Conservation (phyloP, 2,329 filamentous ascomycete genomes). For the Pseudogymnoascus sp. region DNA sequence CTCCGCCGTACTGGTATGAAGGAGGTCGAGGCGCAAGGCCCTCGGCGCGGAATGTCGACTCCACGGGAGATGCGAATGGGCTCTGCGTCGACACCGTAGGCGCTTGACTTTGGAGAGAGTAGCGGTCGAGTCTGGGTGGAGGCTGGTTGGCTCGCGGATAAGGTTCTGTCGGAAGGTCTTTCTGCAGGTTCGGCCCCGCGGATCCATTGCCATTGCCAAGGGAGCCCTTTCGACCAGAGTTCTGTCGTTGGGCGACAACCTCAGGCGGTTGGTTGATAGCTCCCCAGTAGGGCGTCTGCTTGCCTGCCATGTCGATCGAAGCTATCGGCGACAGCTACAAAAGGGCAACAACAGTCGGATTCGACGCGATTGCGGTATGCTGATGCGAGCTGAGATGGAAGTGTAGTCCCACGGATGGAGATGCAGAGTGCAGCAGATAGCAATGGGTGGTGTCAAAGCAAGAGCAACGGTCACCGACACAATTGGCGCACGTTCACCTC, state of each 20-base stretch:
- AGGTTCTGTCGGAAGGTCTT: neutral
- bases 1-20: conserved; percentile 45
- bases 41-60: conserved; percentile 42
- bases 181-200: neutral
- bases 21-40: conserved; percentile 53
- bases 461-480: neutral
- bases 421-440: neutral
- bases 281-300: conserved; percentile 11
- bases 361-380: neutral
- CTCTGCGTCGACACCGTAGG: conserved; percentile 53
- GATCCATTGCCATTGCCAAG: neutral
- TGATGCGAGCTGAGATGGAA: neutral
- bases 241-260: neutral
- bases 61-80: conserved; percentile 48
- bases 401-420: neutral
- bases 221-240: neutral
- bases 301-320: conserved; percentile 1
- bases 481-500: neutral
- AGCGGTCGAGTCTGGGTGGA: conserved; percentile 23
- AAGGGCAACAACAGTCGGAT: neutral
- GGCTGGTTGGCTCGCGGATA: neutral
- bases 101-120: conserved; percentile 51
- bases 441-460: neutral
- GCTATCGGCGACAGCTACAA: neutral
- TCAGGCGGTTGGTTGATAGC: neutral